A percentile compares a stretch with the other conserved stretches of the same genome.
Evolutionary conservation across 176 grass and related monocot species (phyloP).

Genomic region (Aechmea fasciata): DNA sequence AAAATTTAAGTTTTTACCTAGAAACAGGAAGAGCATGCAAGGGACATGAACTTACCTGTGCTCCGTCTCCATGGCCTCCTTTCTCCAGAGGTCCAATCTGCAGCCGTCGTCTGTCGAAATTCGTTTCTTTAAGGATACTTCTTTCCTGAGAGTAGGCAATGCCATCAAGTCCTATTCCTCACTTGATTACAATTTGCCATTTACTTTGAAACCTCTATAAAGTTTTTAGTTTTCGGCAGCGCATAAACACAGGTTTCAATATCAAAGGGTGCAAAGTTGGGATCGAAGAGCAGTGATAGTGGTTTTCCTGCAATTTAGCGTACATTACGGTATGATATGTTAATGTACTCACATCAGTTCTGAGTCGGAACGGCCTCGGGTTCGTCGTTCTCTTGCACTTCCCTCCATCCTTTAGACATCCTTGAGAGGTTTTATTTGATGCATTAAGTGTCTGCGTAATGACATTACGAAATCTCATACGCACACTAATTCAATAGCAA

Average conservation of each 20-base stretch:
- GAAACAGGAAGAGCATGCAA: too few relatives aligned
- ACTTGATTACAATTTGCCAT: too few relatives aligned
- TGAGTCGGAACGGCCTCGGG: conserved; percentile 76
- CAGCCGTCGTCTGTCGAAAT: conserved; percentile 45
- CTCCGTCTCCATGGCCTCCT: conserved; percentile 3
- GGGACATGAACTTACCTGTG: conserved; percentile 7
- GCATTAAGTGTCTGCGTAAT: conserved; percentile 35
- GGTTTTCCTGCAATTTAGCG: neutral
- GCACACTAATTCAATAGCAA: neutral
- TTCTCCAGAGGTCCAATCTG: conserved; percentile 24
- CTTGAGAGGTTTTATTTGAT: conserved; percentile 28
- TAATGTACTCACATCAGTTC: conserved; percentile 64
- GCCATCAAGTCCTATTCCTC: neutral
- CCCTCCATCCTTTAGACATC: conserved; percentile 25
- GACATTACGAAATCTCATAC: conserved; percentile 6
- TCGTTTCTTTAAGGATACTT: conserved; percentile 70
- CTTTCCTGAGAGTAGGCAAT: conserved; percentile 37
- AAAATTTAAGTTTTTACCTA: too few relatives aligned
- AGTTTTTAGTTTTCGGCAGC: too few relatives aligned
- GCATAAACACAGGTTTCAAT: too few relatives aligned
- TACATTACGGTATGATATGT: neutral
- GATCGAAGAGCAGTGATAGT: neutral
- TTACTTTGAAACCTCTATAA: neutral
- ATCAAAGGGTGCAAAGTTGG: too few relatives aligned
- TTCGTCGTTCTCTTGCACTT: conserved; percentile 75